Base-by-base conservation (phyloP, 1,284 basidiomycete species). In the Xerocomus cyaneibrunnescens region DNA sequence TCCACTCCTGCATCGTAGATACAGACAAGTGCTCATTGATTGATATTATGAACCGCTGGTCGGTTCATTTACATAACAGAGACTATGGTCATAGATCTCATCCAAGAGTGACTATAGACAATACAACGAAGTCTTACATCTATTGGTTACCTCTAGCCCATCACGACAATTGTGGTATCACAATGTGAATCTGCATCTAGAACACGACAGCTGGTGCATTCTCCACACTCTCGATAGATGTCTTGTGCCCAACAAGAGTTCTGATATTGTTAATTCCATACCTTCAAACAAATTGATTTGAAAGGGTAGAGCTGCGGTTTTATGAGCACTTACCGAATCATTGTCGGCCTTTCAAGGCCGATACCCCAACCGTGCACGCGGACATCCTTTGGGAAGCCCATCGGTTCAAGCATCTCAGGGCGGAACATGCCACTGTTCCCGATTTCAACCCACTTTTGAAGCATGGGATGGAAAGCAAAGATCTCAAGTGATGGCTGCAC, bases 371-470 rank as follows among this genome's bases (percentile, higher is more conserved):
- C 97, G 59, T 97, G 89, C 3, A 98, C 96, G 46, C 95, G 88
- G 10, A 99, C 94, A 62, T 95, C 94, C 60, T 94, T 92, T 3
- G 97, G 97, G 66, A 99, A 87, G 37, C 97, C 97, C 95, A 99
- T 99, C 9, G 97, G 94, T 67, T 94, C 93, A 42, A 99, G 79
- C 96, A 99, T 99, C 70, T 99, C 97, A 3, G 97, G 97, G 34
- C 97, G 84, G 87, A 99, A 99, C 90, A 99, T 97, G 40, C 97
- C 97, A 63, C 92, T 96, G 76, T 96, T 92, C 21, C 89, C 89
- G 19, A 92, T 86, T 67, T 99, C 96, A 42, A 99, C 96, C 95
- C 97, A 99, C 68, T 94, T 93, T 67, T 89, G 80, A 39, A 99
- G 80, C 62, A 89, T 86, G 42, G 94, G 92, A 69, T 99, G 97